Percentiles rank a stretch among this genome's conserved stretches.
Evolutionary conservation across 768 basidiomycete species (phyloP).

Genomic region (Rhodotorula toruloides): DNA sequence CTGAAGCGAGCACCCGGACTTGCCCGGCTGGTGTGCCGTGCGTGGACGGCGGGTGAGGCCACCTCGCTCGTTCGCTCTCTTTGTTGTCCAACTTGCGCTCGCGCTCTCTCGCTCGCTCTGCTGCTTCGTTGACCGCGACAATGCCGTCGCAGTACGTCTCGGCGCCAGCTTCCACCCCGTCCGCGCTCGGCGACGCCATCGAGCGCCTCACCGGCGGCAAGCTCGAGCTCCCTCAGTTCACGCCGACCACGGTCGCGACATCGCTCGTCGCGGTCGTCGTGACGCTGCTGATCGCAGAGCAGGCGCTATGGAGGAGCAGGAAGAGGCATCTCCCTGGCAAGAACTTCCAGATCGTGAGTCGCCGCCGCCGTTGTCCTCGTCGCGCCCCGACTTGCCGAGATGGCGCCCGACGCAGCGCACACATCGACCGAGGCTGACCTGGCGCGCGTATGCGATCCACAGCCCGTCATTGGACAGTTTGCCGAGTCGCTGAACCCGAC

Average conservation of each 20-base stretch:
- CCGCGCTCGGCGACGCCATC: constrained; percentile 5
- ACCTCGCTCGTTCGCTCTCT: too few relatives aligned
- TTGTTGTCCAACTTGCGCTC: too few relatives aligned
- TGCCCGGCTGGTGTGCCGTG: neutral
- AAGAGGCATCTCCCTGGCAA: constrained; percentile 77
- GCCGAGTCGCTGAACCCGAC: constrained; percentile 81
- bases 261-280: constrained; percentile 55
- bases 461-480: constrained; percentile 92
- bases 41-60: too few relatives aligned
- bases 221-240: constrained; percentile 6
- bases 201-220: neutral
- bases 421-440: neutral
- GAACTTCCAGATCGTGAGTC: constrained; percentile 35
- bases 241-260: constrained; percentile 19
- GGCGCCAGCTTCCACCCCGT: neutral
- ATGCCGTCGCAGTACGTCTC: constrained; percentile 4
- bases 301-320: constrained; percentile 79
- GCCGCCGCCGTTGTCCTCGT: neutral
- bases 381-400: neutral
- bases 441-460: constrained; percentile 58
- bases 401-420: too few relatives aligned
- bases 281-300: constrained; percentile 76
- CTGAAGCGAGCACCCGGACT: too few relatives aligned
- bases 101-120: too few relatives aligned
- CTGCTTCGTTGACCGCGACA: neutral